Evolutionary conservation across 768 basidiomycete species (phyloP).

Genomic region (Suillus subluteus): DNA sequence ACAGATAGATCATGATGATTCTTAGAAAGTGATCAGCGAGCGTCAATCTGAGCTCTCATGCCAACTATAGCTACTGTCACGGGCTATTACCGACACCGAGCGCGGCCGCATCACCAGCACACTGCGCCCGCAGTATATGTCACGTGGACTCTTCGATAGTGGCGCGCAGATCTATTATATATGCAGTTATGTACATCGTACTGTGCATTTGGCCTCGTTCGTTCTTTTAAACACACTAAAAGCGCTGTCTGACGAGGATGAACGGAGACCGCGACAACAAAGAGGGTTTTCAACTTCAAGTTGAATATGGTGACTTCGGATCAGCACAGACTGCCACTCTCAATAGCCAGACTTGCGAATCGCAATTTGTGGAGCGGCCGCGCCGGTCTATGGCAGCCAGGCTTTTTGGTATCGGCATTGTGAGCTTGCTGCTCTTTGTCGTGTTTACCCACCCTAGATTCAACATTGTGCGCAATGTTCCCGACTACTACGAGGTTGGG

Average conservation of each 20-base stretch:
- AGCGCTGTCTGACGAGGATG: neutral
- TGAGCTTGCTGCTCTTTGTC: conserved; percentile 18
- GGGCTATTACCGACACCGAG: neutral
- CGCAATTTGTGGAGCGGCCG: neutral
- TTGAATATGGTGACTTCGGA: neutral
- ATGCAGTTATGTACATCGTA: neutral
- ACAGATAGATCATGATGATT: neutral
- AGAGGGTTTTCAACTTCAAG: neutral
- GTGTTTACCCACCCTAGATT: neutral
- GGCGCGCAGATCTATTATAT: neutral
- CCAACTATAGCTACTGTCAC: neutral
- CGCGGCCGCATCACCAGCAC: no score
- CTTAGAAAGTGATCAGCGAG: neutral
- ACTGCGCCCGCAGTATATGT: neutral
- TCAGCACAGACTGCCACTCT: neutral
- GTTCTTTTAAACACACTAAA: neutral
- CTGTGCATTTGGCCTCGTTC: neutral
- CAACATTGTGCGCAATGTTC: conserved; percentile 9
- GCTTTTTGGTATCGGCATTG: conserved; percentile 17
- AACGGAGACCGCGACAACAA: neutral
- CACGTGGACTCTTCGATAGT: neutral
- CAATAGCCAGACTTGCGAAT: neutral
- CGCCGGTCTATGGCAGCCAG: conserved; percentile 14
- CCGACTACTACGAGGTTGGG: conserved; percentile 5
- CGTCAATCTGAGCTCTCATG: neutral